Conservation (phyloP, 108 stramenopile species). For the Stephanodiscus triporus region DNA sequence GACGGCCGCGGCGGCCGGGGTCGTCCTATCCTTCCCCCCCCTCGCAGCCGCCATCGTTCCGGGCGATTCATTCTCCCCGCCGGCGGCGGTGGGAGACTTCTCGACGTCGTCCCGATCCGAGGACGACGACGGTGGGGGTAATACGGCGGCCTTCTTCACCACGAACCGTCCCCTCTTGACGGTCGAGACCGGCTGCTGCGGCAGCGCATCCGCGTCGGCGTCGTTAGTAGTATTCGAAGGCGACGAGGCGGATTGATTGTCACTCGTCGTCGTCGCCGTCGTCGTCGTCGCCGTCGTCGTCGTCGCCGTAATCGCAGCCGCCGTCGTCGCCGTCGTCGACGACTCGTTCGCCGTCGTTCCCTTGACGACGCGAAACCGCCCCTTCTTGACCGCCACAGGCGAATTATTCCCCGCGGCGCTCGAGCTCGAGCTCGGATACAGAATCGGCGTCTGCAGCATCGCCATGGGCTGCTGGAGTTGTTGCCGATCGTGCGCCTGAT, state of each 20-base stretch:
- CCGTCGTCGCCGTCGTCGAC: too few species aligned
- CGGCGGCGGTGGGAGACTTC: not conserved
- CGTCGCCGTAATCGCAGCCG: too few species aligned
- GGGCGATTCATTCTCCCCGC: not conserved
- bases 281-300: not conserved
- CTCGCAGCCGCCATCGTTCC: not conserved
- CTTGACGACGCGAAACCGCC: conserved; percentile 45
- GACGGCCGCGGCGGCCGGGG: not conserved
- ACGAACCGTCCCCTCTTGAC: conserved; percentile 21
- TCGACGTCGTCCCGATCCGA: too few species aligned
- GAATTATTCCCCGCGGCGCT: conserved; percentile 4
- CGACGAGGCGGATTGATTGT: not conserved
- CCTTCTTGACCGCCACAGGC: conserved; percentile 27
- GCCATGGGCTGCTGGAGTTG: conserved; percentile 18
- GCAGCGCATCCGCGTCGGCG: not conserved
- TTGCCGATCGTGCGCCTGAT: not conserved
- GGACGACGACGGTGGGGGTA: too few species aligned
- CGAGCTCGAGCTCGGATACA: conserved; percentile 3
- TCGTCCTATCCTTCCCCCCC: not conserved
- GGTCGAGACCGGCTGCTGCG: conserved; percentile 5
- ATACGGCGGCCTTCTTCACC: conserved; percentile 9
- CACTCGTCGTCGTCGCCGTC: not conserved
- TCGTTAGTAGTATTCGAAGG: not conserved
- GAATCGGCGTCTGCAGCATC: conserved; percentile 34
- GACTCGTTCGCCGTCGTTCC: not conserved